Percentiles rank a stretch among this genome's conserved stretches.
Conservation (phyloP, 2,329 filamentous ascomycete species). For the Botrytis squamosa region DNA sequence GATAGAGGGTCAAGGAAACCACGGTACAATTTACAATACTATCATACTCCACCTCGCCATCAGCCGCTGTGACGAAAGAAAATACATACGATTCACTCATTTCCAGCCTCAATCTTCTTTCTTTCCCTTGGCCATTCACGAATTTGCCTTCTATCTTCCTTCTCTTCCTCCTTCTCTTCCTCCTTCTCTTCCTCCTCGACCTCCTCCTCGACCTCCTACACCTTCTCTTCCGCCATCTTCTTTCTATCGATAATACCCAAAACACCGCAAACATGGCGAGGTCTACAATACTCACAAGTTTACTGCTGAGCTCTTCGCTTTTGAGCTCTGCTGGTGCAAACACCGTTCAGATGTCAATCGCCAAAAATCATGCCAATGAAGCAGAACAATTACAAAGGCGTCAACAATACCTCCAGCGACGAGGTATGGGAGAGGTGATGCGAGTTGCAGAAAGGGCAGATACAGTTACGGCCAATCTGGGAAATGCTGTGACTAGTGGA, state of each 20-base stretch:
- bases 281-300: conserved; percentile 5
- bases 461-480: conserved; percentile 29
- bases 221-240: neutral
- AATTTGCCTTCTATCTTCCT: neutral
- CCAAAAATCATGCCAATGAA: conserved; percentile 27
- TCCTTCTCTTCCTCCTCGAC: neutral
- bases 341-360: conserved; percentile 31
- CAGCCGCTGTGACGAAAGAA: neutral
- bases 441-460: conserved; percentile 22
- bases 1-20: neutral
- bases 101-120: neutral
- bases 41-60: conserved; percentile 6
- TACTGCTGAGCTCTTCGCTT: conserved; percentile 18
- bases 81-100: conserved; percentile 6
- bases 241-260: neutral
- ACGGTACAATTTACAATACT: neutral
- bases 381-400: conserved; percentile 30
- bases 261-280: conserved; percentile 5
- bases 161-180: neutral
- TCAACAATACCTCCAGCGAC: conserved; percentile 17
- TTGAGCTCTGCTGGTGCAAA: conserved; percentile 7
- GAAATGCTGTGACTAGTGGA: conserved; percentile 54
- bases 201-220: neutral
- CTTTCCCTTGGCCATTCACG: neutral
- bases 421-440: conserved; percentile 19